Conservation (phyloP, 768 basidiomycete species). For the Peribolospora kevripleyi region DNA sequence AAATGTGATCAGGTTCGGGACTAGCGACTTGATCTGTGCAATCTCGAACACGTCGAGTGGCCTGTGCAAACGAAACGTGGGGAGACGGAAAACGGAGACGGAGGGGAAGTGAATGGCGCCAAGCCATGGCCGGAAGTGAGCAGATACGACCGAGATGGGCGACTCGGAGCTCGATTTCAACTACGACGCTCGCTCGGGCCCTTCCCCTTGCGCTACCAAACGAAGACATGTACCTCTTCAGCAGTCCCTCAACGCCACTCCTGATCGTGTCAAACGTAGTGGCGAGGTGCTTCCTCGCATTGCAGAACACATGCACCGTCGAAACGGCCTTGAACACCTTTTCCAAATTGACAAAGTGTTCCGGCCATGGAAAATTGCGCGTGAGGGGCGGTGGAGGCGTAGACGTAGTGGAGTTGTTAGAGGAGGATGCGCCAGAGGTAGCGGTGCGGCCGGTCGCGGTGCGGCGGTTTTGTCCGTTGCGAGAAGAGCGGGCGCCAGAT, state of each 20-base stretch:
- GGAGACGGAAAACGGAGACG: neutral
- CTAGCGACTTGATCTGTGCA: slow-evolving; percentile 71
- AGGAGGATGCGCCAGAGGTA: too few species aligned
- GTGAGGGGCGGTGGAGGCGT: too few species aligned
- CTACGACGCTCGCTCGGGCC: too few species aligned
- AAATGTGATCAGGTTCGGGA: slow-evolving; percentile 57
- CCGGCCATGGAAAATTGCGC: slow-evolving; percentile 28
- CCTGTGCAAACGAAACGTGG: slow-evolving; percentile 21
- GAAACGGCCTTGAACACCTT: slow-evolving; percentile 64
- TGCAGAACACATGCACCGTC: slow-evolving; percentile 66
- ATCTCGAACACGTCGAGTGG: slow-evolving; percentile 53
- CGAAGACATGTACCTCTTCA: slow-evolving; percentile 35
- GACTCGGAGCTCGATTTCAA: neutral
- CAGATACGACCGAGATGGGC: neutral
- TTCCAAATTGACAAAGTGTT: slow-evolving; percentile 26
- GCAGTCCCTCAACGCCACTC: slow-evolving; percentile 50
- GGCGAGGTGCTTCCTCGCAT: slow-evolving; percentile 52
- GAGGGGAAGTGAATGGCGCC: too few species aligned
- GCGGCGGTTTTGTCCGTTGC: too few species aligned
- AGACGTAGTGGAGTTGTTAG: too few species aligned
- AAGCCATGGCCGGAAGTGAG: neutral
- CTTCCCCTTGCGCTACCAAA: too few species aligned
- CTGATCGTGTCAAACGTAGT: slow-evolving; percentile 52
- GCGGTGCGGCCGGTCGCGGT: too few species aligned
- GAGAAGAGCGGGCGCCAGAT: too few species aligned